Conservation (phyloP, 805 yeast genomes). For the Wickerhamomyces silvicola region DNA sequence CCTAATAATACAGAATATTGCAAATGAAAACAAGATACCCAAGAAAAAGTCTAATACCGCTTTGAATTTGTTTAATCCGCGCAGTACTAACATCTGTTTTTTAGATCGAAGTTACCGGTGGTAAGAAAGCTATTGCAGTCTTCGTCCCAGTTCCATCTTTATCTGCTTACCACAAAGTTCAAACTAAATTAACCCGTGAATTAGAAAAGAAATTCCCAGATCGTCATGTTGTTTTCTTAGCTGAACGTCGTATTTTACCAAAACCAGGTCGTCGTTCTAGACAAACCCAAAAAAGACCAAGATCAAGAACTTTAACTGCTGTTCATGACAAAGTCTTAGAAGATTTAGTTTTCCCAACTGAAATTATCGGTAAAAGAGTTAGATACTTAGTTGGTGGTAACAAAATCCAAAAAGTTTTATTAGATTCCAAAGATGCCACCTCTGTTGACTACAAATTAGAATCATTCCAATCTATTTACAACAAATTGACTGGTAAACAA, state of each 20-base stretch:
- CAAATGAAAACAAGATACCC: too few relatives aligned
- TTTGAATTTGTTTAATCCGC: background rate
- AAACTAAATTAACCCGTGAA: constrained; percentile 96
- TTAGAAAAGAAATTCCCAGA: constrained; percentile 99
- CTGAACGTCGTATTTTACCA: constrained; percentile 99
- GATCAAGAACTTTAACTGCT: constrained; percentile 98
- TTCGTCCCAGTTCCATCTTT: constrained; percentile 97
- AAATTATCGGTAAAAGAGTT: constrained; percentile 98
- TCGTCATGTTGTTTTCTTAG: constrained; percentile 98
- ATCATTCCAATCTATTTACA: constrained; percentile 98
- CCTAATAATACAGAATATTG: too few relatives aligned
- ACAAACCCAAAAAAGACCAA: constrained; percentile 97
- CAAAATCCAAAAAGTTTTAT: constrained; percentile 95
- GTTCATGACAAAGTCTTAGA: constrained; percentile 98
- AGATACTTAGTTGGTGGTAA: constrained; percentile 98
- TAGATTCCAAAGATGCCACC: constrained; percentile 96
- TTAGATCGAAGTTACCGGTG: constrained; percentile 89
- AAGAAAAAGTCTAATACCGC: too few relatives aligned
- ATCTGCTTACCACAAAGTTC: constrained; percentile 92
- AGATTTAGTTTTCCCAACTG: constrained; percentile 99
- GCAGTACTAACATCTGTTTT: constrained; percentile 16
- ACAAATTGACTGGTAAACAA: constrained; percentile 98
- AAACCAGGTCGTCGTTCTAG: constrained; percentile 95
- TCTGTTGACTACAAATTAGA: constrained; percentile 98
- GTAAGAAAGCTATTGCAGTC: constrained; percentile 97